These are phyloP conservation scores for Quercus lobata DNA, from an alignment of 331 rosid genomes.

Conservation along the genomic window DNA sequence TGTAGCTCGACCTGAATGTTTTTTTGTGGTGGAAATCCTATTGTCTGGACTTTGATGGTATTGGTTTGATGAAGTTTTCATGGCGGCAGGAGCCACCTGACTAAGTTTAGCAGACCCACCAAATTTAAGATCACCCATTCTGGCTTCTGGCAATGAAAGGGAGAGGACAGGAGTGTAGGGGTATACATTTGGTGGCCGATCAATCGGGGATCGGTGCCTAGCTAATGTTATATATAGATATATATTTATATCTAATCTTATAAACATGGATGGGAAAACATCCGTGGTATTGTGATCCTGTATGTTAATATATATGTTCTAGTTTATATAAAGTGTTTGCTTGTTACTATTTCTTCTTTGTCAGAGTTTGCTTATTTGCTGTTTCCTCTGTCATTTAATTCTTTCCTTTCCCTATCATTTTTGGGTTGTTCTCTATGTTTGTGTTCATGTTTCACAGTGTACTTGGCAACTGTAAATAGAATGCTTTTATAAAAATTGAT, in stretches of 20 bases:
- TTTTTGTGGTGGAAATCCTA: slow-evolving; percentile 34
- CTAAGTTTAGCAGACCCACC: slow-evolving; percentile 42
- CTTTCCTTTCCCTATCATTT: background rate
- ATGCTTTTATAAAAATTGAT: slow-evolving; percentile 8
- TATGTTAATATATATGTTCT: slow-evolving; percentile 39
- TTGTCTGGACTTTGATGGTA: slow-evolving; percentile 27
- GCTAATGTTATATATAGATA: slow-evolving; percentile 38
- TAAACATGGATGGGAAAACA: slow-evolving; percentile 51
- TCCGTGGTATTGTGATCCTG: slow-evolving; percentile 51
- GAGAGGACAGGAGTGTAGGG: slow-evolving; percentile 37
- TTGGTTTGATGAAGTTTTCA: slow-evolving; percentile 32
- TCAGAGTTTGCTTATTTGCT: slow-evolving; percentile 30
- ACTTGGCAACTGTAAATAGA: slow-evolving; percentile 43
- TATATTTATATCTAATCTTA: slow-evolving; percentile 46
- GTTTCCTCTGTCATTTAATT: slow-evolving; percentile 14
- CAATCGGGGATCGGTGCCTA: slow-evolving; percentile 39
- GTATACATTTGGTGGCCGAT: slow-evolving; percentile 37
- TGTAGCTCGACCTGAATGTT: slow-evolving; percentile 42
- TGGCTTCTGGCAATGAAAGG: slow-evolving; percentile 41
- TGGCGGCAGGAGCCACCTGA: slow-evolving; percentile 36
- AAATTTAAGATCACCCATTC: slow-evolving; percentile 35
- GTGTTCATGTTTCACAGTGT: slow-evolving; percentile 9
- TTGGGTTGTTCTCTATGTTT: slow-evolving; percentile 14
- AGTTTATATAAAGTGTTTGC: slow-evolving; percentile 27
- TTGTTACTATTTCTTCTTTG: too few relatives aligned